Percentiles rank a stretch among this genome's conserved stretches.
These are phyloP conservation scores for Verticillium isaacii DNA, from an alignment of 2,329 filamentous ascomycete genomes.

Conservation along the genomic window DNA sequence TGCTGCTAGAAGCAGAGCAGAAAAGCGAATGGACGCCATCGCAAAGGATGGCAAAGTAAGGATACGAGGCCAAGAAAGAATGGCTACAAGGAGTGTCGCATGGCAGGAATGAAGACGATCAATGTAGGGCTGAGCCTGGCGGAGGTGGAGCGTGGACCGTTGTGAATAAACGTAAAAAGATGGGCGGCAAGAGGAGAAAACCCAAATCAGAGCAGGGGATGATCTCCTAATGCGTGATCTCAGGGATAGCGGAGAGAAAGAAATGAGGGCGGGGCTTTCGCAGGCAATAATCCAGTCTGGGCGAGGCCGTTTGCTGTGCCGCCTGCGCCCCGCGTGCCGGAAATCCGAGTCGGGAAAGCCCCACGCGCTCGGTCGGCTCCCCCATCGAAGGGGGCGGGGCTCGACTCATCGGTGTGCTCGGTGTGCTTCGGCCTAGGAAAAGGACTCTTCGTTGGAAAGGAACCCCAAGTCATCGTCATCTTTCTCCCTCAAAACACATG, in stretches of 20 bases:
- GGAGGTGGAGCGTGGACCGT: neutral
- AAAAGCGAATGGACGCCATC: constrained; percentile 1
- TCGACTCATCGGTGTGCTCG: too few species aligned
- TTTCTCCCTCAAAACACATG: too few species aligned
- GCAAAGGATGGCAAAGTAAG: neutral
- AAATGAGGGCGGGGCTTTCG: neutral
- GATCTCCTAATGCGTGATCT: neutral
- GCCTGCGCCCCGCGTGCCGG: neutral
- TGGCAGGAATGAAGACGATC: neutral
- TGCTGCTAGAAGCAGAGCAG: neutral
- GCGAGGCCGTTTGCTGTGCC: neutral
- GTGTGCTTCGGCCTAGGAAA: too few species aligned
- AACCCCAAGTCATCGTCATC: too few species aligned
- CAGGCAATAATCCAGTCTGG: neutral
- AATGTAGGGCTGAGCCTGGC: neutral
- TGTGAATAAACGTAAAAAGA: neutral
- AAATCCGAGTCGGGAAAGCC: too few species aligned
- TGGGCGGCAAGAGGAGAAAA: neutral
- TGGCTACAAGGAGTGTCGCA: neutral
- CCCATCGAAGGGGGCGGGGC: too few species aligned
- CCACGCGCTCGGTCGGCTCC: too few species aligned
- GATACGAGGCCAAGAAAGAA: neutral
- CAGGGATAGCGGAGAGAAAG: neutral
- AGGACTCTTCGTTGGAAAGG: too few species aligned
- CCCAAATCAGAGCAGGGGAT: neutral